Percentiles rank a stretch among this genome's conserved stretches.
These are phyloP conservation scores for Dioscorea alata DNA, from an alignment of 106 monocot species.

Conservation along the genomic window DNA sequence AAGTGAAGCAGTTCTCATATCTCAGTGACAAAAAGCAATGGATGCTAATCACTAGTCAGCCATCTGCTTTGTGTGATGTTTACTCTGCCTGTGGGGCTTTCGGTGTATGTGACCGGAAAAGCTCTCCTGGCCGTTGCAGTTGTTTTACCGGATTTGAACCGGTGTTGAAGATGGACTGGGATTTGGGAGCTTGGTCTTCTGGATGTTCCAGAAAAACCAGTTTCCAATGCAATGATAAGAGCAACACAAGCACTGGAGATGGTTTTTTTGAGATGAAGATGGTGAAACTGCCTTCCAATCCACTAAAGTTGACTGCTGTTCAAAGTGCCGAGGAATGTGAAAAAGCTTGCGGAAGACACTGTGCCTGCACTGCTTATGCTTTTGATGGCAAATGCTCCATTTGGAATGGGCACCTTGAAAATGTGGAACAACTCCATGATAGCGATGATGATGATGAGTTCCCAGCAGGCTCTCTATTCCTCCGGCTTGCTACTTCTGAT, in stretches of 20 bases:
- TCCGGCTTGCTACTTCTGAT: constrained; percentile 9
- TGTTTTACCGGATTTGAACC: constrained; percentile 1
- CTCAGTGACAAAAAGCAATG: not conserved
- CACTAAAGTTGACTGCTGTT: not conserved
- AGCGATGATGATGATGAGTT: too few species aligned
- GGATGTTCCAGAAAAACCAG: constrained; percentile 19
- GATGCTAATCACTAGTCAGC: not conserved
- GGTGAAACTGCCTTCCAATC: constrained; percentile 14
- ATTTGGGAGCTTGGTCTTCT: constrained; percentile 1
- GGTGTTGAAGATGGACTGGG: not conserved
- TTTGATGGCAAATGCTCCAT: too few species aligned
- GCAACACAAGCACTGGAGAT: constrained; percentile 1
- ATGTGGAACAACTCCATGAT: too few species aligned
- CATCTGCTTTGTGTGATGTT: not conserved
- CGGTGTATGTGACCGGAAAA: not conserved
- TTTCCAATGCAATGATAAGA: constrained; percentile 2
- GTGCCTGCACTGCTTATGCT: too few species aligned
- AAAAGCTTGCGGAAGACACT: too few species aligned
- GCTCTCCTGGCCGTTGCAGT: not conserved
- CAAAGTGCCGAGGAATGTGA: too few species aligned
- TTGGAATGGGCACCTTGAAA: too few species aligned
- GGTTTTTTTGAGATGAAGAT: constrained; percentile 5
- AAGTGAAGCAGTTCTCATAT: not conserved
- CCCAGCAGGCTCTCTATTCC: too few species aligned
- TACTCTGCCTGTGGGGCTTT: too few species aligned